Evolutionary conservation across 202 grass and related monocot genomes (phyloP).

Genomic region (Digitaria exilis): DNA sequence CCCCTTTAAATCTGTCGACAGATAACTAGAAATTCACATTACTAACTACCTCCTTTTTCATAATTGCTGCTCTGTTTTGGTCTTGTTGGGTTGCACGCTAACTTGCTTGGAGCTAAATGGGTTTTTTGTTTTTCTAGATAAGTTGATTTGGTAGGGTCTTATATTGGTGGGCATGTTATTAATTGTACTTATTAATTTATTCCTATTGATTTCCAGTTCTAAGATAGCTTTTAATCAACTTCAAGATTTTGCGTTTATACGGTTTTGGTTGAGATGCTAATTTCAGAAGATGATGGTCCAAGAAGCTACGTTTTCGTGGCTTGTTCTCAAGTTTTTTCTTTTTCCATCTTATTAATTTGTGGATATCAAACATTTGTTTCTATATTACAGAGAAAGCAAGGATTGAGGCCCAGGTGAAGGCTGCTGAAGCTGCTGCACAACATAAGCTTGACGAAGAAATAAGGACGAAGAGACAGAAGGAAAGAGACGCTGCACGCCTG

Average conservation of each 20-base stretch:
- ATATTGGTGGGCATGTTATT: neutral
- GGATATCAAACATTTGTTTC: slow-evolving; percentile 7
- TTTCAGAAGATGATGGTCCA: neutral
- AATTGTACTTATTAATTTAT: neutral
- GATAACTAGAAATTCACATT: no score
- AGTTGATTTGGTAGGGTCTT: neutral
- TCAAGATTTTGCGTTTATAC: neutral
- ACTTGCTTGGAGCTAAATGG: neutral
- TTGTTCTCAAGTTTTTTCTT: no score
- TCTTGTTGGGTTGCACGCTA: neutral
- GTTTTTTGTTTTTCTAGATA: neutral
- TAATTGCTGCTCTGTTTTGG: neutral
- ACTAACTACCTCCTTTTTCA: neutral
- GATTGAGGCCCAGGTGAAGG: slow-evolving; percentile 86
- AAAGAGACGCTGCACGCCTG: slow-evolving; percentile 84
- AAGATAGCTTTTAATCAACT: neutral
- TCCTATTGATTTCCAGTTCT: neutral
- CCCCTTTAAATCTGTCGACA: no score
- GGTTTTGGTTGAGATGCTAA: neutral
- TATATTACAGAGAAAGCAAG: slow-evolving; percentile 79
- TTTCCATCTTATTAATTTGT: neutral
- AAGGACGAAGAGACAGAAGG: slow-evolving; percentile 65
- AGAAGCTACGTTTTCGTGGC: neutral
- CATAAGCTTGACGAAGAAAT: slow-evolving; percentile 65
- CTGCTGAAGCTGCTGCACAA: slow-evolving; percentile 66